A percentile compares a stretch with the other conserved stretches of the same genome.
Evolutionary conservation across 768 basidiomycete species (phyloP).

Genomic region (Mycena metata): DNA sequence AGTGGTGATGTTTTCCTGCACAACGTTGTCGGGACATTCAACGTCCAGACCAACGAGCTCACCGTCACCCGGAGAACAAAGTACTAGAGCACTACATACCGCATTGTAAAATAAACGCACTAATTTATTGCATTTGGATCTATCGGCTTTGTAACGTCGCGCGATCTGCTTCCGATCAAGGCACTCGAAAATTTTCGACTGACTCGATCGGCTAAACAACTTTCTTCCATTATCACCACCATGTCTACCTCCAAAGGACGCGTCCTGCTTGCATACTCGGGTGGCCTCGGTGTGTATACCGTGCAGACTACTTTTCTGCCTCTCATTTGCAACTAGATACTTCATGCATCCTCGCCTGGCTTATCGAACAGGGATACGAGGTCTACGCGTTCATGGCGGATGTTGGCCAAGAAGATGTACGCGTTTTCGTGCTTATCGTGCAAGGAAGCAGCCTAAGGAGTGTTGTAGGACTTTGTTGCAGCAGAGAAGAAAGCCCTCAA

Average conservation of each 20-base stretch:
- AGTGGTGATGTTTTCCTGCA: conserved; percentile 44
- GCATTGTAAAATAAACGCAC: no score
- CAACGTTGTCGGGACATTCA: conserved; percentile 42
- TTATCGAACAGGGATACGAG: conserved; percentile 98
- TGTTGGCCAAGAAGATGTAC: conserved; percentile 91
- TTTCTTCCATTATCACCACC: conserved; percentile 24
- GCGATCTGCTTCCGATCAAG: no score
- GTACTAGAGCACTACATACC: conserved; percentile 24
- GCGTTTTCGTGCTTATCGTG: conserved; percentile 18
- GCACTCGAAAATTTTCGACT: not conserved
- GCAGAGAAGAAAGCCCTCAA: conserved; percentile 90
- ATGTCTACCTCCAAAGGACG: conserved; percentile 78
- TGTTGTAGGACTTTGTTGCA: conserved; percentile 87
- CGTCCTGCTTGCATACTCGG: conserved; percentile 97
- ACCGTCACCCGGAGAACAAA: conserved; percentile 36
- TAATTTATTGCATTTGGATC: no score
- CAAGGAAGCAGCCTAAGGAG: conserved; percentile 28
- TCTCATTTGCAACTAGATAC: conserved; percentile 73
- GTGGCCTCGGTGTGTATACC: conserved; percentile 87
- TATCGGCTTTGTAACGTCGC: no score
- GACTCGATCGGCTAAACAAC: not conserved
- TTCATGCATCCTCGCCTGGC: conserved; percentile 98
- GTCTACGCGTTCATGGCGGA: conserved; percentile 98
- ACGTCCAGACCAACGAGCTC: conserved; percentile 34
- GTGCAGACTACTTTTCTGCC: not conserved